Percentiles rank a stretch among this genome's conserved stretches.
Evolutionary conservation across 345 rosid genomes (phyloP).

Genomic region (Carallia brachiata): DNA sequence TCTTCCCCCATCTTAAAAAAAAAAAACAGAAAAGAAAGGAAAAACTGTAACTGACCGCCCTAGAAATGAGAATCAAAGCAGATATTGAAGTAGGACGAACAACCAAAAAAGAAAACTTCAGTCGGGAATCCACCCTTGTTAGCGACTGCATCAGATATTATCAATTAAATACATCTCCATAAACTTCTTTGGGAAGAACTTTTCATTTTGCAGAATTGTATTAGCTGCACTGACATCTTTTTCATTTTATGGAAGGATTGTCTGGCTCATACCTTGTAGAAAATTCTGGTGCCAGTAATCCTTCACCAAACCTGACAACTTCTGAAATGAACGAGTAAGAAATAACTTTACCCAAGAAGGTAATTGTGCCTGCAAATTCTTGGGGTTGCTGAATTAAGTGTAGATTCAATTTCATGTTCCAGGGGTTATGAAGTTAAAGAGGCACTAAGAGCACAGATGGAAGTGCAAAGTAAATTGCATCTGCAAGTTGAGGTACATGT

Average conservation of each 20-base stretch:
- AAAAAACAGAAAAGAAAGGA: background rate
- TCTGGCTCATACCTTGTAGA: conserved; percentile 54
- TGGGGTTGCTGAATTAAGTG: conserved; percentile 5
- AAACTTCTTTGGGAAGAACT: background rate
- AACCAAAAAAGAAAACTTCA: no score
- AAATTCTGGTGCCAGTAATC: conserved; percentile 34
- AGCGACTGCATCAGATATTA: background rate
- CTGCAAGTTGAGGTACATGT: conserved; percentile 64
- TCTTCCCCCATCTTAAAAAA: no score
- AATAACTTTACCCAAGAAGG: conserved; percentile 10
- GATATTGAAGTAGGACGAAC: background rate
- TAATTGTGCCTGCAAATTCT: background rate
- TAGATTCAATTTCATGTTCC: conserved; percentile 11
- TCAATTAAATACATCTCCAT: background rate
- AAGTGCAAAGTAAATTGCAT: conserved; percentile 77
- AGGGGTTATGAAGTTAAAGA: conserved; percentile 70
- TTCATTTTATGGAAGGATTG: conserved; percentile 21
- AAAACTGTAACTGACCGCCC: background rate
- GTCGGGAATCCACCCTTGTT: no score
- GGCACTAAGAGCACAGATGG: conserved; percentile 77
- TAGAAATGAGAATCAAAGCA: background rate
- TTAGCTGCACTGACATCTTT: conserved; percentile 11
- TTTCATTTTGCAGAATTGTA: background rate
- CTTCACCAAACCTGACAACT: conserved; percentile 41
- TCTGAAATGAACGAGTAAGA: conserved; percentile 71